A percentile compares a stretch with the other conserved stretches of the same genome.
Evolutionary conservation across 108 stramenopile species (phyloP).

Genomic region (Cyclotella kingstonii): DNA sequence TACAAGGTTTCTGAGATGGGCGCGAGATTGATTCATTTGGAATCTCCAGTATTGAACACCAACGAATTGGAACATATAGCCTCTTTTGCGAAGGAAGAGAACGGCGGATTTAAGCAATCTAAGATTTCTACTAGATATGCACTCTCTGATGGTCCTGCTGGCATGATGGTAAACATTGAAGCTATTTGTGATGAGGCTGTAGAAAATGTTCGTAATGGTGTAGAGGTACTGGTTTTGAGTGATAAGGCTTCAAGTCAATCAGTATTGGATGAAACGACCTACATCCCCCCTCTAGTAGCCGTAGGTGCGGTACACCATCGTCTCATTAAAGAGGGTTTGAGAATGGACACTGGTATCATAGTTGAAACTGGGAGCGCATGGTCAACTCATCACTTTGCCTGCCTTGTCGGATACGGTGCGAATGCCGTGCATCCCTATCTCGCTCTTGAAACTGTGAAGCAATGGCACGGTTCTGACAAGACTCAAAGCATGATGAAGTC

Average conservation of each 20-base stretch:
- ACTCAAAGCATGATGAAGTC: conserved; percentile 84
- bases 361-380: conserved; percentile 92
- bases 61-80: conserved; percentile 74
- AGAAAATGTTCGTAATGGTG: conserved; percentile 77
- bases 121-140: conserved; percentile 86
- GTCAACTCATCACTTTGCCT: conserved; percentile 94
- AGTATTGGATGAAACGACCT: conserved; percentile 60
- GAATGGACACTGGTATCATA: conserved; percentile 90
- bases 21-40: conserved; percentile 79
- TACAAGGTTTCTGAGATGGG: conserved; percentile 88
- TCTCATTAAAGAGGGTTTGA: conserved; percentile 88
- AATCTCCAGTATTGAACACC: conserved; percentile 75
- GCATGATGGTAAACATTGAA: conserved; percentile 83
- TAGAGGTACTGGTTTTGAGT: conserved; percentile 88
- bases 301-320: conserved; percentile 96
- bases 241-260: conserved; percentile 72
- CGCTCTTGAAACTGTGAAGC: conserved; percentile 93
- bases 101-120: conserved; percentile 77
- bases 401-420: conserved; percentile 93
- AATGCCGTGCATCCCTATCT: conserved; percentile 95
- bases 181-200: conserved; percentile 82
- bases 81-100: conserved; percentile 51
- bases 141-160: conserved; percentile 75
- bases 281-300: conserved; percentile 92
- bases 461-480: conserved; percentile 74